A percentile compares a stretch with the other conserved stretches of the same genome.
phyloP scores from a whole-genome alignment of 192 early-diverging fungal genomes.

The Linnemannia exigua region DNA sequence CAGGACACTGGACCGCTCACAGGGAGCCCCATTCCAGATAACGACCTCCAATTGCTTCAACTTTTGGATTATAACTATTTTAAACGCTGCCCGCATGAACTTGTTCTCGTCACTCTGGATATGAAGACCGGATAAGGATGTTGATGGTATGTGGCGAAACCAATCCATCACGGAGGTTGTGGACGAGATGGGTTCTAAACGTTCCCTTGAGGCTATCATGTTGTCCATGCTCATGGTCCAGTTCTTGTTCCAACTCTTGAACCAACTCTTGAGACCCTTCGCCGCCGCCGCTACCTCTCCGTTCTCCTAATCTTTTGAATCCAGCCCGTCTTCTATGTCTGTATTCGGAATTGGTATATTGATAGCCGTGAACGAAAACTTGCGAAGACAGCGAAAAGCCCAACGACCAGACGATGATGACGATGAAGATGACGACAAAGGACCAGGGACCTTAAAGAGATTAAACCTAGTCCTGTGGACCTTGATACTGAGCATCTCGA shows the following conservation, averaged over 20 bases:
- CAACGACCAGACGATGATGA: background rate
- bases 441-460: background rate
- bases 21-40: background rate
- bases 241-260: background rate
- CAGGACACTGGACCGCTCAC: background rate
- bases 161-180: background rate
- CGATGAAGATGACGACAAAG: no score
- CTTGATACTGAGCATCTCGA: background rate
- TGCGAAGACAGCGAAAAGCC: background rate
- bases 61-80: background rate
- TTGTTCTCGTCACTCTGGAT: background rate
- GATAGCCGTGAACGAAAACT: background rate
- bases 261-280: background rate
- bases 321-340: background rate
- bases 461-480: background rate
- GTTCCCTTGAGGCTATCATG: no score
- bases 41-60: background rate
- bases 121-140: background rate
- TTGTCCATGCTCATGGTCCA: no score
- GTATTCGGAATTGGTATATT: background rate
- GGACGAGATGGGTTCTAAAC: background rate
- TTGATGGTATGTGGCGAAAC: background rate
- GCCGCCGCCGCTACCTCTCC: background rate
- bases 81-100: background rate
- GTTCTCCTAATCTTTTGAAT: background rate